Percentiles rank a stretch among this genome's conserved stretches.
Evolutionary conservation across 192 early-diverging fungal genomes (phyloP).

Genomic region (Ambispora gerdemannii): DNA sequence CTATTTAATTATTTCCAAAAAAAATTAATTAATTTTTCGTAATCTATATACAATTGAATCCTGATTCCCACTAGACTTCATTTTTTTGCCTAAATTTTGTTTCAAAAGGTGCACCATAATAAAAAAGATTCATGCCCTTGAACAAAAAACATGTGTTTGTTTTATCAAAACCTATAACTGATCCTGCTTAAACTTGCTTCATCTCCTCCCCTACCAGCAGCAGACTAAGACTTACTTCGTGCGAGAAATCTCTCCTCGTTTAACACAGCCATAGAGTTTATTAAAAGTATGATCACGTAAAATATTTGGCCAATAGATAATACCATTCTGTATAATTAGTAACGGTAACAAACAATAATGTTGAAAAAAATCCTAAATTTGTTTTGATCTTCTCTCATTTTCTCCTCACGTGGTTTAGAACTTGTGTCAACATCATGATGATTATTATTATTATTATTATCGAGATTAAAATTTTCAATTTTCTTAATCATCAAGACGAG

Average conservation of each 20-base stretch:
- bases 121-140: not conserved
- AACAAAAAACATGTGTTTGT: not conserved
- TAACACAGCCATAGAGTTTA: slow-evolving; percentile 83
- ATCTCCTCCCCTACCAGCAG: too few relatives aligned
- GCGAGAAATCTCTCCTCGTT: slow-evolving; percentile 89
- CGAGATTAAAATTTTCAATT: too few relatives aligned
- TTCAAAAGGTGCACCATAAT: not conserved
- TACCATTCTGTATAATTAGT: slow-evolving; percentile 33
- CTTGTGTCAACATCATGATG: too few relatives aligned
- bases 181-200: too few relatives aligned
- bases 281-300: slow-evolving; percentile 69
- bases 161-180: too few relatives aligned
- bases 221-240: slow-evolving; percentile 81
- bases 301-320: slow-evolving; percentile 71
- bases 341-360: not conserved
- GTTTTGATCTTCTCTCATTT: not conserved
- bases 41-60: too few relatives aligned
- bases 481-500: too few relatives aligned
- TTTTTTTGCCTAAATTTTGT: too few relatives aligned
- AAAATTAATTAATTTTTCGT: too few relatives aligned
- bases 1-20: too few relatives aligned
- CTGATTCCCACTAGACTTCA: too few relatives aligned
- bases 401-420: not conserved
- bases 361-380: not conserved
- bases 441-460: too few relatives aligned